Evolutionary conservation across 306 rosid genomes (phyloP), one percentile per base, ranked within the genome.

Genomic region (Glycine latifolia): DNA sequence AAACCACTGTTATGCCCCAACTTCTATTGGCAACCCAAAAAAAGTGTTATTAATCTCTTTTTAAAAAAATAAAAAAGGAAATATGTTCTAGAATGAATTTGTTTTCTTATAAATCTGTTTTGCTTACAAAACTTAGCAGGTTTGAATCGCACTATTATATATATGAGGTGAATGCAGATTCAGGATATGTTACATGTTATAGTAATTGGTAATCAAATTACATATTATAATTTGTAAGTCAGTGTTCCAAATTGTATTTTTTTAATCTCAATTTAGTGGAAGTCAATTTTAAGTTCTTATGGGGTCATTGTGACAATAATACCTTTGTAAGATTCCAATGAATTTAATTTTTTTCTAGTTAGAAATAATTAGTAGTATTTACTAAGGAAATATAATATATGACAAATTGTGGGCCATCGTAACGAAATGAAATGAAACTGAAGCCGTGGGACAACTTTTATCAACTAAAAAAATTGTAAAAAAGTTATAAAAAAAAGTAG

Each of bases 351-450:
- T 26, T 50, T 50, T 52, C 8, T 63, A 48, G 39, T 10, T 50
- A 60, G 16, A 0, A 6, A 48, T 68, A 39, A 14, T 33, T 9
- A 39, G 20, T 13, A 39, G 20, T 60, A 50, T 76, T 39, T 58
- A 62, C 44, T n/a, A 31, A 52, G 46, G 61, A 46, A 70, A 26
- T 47, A 17, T 13, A 14, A 17, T 55, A 37, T 26, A 10, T 20
- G 9, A 12, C 7, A 75, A 79, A 60, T 49, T 17, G 39, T 60
- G 55, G 69, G 54, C 12, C 70, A 17, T 12, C 43, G 7, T 52
- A 53, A 61, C 69, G 61, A 70, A 85, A 55, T 50, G 66, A 65
- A 75, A 75, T 10, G 15, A 69, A 69, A 11, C 39, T 5, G 54
- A 17, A n/a, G 55, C 33, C 1, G 37, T 43, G 55, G n/a, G 7